These are phyloP conservation scores for Ophiocordyceps australis DNA, from an alignment of 2,329 filamentous ascomycete species.

Conservation along the genomic window DNA sequence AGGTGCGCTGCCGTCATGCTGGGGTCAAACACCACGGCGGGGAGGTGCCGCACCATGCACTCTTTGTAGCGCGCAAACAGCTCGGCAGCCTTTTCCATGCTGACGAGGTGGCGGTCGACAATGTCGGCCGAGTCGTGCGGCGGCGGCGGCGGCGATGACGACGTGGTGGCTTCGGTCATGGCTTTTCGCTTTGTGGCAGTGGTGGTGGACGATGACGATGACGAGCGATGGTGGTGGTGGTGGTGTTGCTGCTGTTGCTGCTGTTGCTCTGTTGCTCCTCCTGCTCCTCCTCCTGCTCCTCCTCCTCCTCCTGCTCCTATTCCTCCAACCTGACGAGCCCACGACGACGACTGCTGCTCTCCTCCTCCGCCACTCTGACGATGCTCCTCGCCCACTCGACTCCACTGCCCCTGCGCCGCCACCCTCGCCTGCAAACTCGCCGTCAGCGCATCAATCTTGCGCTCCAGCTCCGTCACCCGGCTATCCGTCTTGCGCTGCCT, in stretches of 20 bases:
- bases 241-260: not conserved
- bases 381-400: not conserved
- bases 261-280: not conserved
- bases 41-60: conserved; percentile 41
- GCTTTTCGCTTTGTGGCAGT: conserved; percentile 13
- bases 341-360: too few species aligned
- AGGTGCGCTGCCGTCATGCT: conserved; percentile 34
- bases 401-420: conserved; percentile 2
- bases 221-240: not conserved
- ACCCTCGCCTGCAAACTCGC: conserved; percentile 49
- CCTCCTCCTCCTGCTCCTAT: not conserved
- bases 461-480: conserved; percentile 76
- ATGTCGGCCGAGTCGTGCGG: conserved; percentile 20
- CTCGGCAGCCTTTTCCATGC: conserved; percentile 31
- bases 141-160: not conserved
- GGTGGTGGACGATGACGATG: not conserved
- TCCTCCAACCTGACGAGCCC: not conserved
- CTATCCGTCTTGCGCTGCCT: conserved; percentile 85
- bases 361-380: not conserved
- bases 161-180: too few species aligned
- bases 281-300: not conserved
- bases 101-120: conserved; percentile 41
- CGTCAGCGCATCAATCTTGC: conserved; percentile 79
- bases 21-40: conserved; percentile 40
- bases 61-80: conserved; percentile 41